phyloP scores from a whole-genome alignment of 2,329 filamentous ascomycete species.

The Fusarium sp. region DNA sequence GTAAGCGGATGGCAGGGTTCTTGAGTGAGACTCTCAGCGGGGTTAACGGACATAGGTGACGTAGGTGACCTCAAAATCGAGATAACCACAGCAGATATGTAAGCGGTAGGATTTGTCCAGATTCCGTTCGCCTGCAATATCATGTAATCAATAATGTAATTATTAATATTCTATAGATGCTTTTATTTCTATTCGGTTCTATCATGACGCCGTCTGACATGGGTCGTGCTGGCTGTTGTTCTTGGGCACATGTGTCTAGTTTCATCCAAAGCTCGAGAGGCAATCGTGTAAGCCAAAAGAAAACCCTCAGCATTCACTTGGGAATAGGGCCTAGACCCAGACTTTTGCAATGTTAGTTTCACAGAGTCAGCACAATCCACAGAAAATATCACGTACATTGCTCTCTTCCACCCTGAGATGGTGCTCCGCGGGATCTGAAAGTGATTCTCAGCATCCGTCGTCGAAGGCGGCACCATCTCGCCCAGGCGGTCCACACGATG shows the following conservation, averaged over 20 bases:
- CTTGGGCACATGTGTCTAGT: too few species aligned
- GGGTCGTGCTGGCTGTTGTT: neutral
- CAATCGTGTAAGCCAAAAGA: neutral
- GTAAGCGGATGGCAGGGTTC: neutral
- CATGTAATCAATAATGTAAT: constrained; percentile 6
- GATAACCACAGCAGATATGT: constrained; percentile 5
- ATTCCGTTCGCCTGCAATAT: neutral
- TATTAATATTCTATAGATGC: constrained; percentile 17
- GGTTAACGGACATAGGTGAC: constrained; percentile 41
- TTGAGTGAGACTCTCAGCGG: constrained; percentile 21
- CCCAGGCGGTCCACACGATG: constrained; percentile 4
- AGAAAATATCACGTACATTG: neutral
- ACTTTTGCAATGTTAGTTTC: neutral
- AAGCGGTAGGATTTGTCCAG: constrained; percentile 10
- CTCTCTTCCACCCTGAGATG: constrained; percentile 21
- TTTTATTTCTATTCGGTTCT: neutral
- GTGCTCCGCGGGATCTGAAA: constrained; percentile 26
- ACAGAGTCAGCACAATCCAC: too few species aligned
- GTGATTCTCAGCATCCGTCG: constrained; percentile 13
- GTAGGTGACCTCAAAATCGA: constrained; percentile 12
- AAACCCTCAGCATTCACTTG: neutral
- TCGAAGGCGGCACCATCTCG: constrained; percentile 15
- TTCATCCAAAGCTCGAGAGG: neutral
- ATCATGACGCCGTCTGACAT: neutral
- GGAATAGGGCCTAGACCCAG: constrained; percentile 15